These are phyloP conservation scores for Picea abies DNA, from an alignment of 83 land plant species.

Conservation along the genomic window DNA sequence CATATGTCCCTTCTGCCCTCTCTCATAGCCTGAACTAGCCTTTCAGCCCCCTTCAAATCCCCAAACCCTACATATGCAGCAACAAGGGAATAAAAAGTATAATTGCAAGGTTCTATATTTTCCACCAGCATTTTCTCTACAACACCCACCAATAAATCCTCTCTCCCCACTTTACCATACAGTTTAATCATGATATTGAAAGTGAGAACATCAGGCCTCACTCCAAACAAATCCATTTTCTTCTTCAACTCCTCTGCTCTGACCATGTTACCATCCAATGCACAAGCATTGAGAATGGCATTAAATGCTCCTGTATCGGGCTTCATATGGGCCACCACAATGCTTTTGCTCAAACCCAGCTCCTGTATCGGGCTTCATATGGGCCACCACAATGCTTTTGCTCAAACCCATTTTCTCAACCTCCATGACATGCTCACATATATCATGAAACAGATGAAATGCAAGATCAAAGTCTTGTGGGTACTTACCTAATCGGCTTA, in stretches of 20 bases:
- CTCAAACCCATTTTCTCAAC: constrained; percentile 8
- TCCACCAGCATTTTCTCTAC: constrained; percentile 27
- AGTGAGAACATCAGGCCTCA: constrained; percentile 37
- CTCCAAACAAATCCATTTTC: constrained; percentile 13
- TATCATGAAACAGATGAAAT: constrained; percentile 33
- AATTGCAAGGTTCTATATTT: constrained; percentile 26
- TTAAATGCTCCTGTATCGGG: constrained; percentile 60
- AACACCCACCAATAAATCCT: constrained; percentile 3
- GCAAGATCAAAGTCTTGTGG: constrained; percentile 29
- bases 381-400: background rate
- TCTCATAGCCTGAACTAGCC: constrained; percentile 24
- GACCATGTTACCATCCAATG: constrained; percentile 24
- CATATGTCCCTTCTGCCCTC: constrained; percentile 21
- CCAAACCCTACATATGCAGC: constrained; percentile 46
- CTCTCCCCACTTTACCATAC: constrained; percentile 29
- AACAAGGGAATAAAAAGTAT: constrained; percentile 42
- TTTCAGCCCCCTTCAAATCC: constrained; percentile 38
- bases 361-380: constrained; percentile 44
- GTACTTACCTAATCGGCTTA: constrained; percentile 16
- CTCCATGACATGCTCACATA: constrained; percentile 23
- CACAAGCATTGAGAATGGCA: constrained; percentile 52
- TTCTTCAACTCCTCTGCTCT: constrained; percentile 29
- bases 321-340: background rate
- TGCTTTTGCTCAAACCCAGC: constrained; percentile 15
- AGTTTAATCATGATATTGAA: constrained; percentile 53